Conservation (phyloP, 208 protist genomes). For the Trypanosoma conorhini region DNA sequence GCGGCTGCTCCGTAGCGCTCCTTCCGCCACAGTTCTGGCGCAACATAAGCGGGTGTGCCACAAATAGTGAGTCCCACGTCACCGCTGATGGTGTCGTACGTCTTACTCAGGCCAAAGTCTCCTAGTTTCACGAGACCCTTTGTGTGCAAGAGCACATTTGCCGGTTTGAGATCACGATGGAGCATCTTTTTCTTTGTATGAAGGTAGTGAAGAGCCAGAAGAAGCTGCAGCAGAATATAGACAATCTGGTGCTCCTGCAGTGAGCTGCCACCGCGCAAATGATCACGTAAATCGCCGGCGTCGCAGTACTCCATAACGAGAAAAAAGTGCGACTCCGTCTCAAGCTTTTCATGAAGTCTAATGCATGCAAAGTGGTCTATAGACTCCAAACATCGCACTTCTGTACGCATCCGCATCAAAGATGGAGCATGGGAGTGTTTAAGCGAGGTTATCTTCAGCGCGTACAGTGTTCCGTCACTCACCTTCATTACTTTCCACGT, state of each 20-base stretch:
- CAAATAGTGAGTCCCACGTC: slow-evolving; percentile 49
- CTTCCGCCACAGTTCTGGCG: slow-evolving; percentile 57
- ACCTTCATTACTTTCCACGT: slow-evolving; percentile 32
- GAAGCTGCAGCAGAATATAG: slow-evolving; percentile 53
- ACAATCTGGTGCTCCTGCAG: slow-evolving; percentile 36
- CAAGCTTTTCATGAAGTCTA: slow-evolving; percentile 30
- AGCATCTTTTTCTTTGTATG: slow-evolving; percentile 56
- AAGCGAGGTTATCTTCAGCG: slow-evolving; percentile 32
- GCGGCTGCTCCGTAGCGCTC: slow-evolving; percentile 37
- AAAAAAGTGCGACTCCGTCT: slow-evolving; percentile 31
- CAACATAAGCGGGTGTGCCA: slow-evolving; percentile 64
- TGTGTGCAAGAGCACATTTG: slow-evolving; percentile 57
- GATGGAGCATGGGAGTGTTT: not conserved
- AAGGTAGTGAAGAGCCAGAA: slow-evolving; percentile 56
- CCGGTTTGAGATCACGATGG: slow-evolving; percentile 71
- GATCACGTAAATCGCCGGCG: slow-evolving; percentile 42
- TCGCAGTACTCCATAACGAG: slow-evolving; percentile 63
- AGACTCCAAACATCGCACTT: slow-evolving; percentile 36
- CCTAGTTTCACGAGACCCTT: slow-evolving; percentile 63
- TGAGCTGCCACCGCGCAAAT: slow-evolving; percentile 21
- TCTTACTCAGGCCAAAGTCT: slow-evolving; percentile 61
- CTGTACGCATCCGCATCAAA: slow-evolving; percentile 30
- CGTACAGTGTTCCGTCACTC: slow-evolving; percentile 17
- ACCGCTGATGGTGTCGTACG: slow-evolving; percentile 45
- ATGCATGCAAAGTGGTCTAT: slow-evolving; percentile 51